A percentile compares a stretch with the other conserved stretches of the same genome.
These are phyloP conservation scores for Xylaria sp. DNA, from an alignment of 2,329 filamentous ascomycete genomes.

Conservation along the genomic window DNA sequence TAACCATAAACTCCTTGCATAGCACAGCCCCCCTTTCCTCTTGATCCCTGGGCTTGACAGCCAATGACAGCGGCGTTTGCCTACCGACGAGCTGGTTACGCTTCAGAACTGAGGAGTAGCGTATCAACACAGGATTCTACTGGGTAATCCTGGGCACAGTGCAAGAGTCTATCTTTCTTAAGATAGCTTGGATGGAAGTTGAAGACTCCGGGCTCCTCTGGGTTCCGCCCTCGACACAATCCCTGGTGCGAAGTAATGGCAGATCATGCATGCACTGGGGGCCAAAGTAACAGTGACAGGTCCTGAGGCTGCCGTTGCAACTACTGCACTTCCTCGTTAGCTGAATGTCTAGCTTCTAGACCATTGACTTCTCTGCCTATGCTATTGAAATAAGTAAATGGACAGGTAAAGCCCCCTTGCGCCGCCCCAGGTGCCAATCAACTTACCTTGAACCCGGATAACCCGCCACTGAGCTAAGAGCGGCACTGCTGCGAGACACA, in stretches of 20 bases:
- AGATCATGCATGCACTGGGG: neutral
- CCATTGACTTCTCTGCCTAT: constrained; percentile 41
- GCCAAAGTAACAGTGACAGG: constrained; percentile 13
- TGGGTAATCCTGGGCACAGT: constrained; percentile 42
- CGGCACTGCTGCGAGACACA: constrained; percentile 33
- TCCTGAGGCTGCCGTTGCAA: constrained; percentile 29
- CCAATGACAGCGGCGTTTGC: constrained; percentile 36
- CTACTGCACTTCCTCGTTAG: constrained; percentile 31
- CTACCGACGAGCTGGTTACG: constrained; percentile 43
- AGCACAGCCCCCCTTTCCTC: constrained; percentile 40
- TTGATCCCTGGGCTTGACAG: constrained; percentile 24
- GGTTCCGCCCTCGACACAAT: neutral
- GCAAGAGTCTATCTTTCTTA: constrained; percentile 25
- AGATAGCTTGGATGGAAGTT: neutral
- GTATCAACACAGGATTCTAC: constrained; percentile 35
- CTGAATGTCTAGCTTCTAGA: constrained; percentile 31
- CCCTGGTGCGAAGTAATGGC: neutral
- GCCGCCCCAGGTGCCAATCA: constrained; percentile 41
- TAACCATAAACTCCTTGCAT: constrained; percentile 40
- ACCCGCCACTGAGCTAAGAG: constrained; percentile 40
- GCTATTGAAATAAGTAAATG: constrained; percentile 46
- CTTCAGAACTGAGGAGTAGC: constrained; percentile 38
- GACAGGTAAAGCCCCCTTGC: constrained; percentile 44
- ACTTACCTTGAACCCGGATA: constrained; percentile 36
- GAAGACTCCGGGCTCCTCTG: neutral